A percentile compares a stretch with the other conserved stretches of the same genome.
Evolutionary conservation across 2,329 filamentous ascomycete genomes (phyloP).

Genomic region (Sarocladium strictum): DNA sequence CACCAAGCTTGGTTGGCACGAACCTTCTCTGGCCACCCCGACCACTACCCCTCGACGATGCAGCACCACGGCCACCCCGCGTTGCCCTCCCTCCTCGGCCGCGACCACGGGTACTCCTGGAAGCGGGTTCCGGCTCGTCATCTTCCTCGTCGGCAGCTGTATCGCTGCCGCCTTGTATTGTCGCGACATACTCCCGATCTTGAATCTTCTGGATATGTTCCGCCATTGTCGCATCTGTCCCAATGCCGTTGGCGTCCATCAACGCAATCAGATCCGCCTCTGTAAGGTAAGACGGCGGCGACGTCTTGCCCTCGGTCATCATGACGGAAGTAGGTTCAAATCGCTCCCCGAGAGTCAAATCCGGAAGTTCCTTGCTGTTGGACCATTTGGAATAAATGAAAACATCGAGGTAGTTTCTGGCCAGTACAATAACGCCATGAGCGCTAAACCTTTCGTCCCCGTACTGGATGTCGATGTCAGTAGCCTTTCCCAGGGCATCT

Average conservation of each 20-base stretch:
- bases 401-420: conserved; percentile 90
- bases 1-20: conserved; percentile 83
- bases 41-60: conserved; percentile 26
- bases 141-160: conserved; percentile 32
- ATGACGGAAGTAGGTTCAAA: conserved; percentile 86
- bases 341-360: conserved; percentile 69
- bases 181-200: conserved; percentile 76
- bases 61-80: conserved; percentile 32
- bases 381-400: conserved; percentile 98
- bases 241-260: conserved; percentile 98
- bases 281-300: conserved; percentile 77
- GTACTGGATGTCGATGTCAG: conserved; percentile 78
- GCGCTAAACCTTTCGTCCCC: conserved; percentile 78
- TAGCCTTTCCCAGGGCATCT: conserved; percentile 81
- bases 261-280: conserved; percentile 92
- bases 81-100: conserved; percentile 40
- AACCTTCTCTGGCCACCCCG: conserved; percentile 66
- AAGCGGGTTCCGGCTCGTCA: conserved; percentile 28
- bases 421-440: conserved; percentile 76
- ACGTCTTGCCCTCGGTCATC: conserved; percentile 87
- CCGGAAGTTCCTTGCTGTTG: conserved; percentile 74
- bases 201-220: conserved; percentile 98
- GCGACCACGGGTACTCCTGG: conserved; percentile 42
- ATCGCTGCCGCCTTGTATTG: conserved; percentile 41
- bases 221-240: conserved; percentile 97